Percentiles rank a stretch among this genome's conserved stretches.
Conservation (phyloP, 1,284 basidiomycete genomes). For the Rhodotorula sp. region DNA sequence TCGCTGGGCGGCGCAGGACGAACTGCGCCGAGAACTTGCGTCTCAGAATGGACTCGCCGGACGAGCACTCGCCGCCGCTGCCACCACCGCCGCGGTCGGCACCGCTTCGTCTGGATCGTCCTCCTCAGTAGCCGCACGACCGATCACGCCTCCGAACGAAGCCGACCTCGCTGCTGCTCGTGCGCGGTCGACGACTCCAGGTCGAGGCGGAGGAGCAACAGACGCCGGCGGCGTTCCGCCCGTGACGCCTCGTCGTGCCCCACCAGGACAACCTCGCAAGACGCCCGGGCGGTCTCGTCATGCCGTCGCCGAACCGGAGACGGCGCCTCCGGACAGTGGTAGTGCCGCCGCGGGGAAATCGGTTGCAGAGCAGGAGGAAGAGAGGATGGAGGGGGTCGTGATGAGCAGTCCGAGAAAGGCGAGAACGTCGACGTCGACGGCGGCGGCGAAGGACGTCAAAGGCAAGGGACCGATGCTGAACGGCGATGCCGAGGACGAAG, state of each 20-base stretch:
- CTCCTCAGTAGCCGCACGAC: background rate
- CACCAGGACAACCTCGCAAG: constrained; percentile 39
- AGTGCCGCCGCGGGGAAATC: background rate
- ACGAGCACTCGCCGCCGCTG: background rate
- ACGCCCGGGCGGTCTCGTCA: constrained; percentile 36
- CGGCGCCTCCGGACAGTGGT: constrained; percentile 2
- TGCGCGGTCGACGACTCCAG: background rate
- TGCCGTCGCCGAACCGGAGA: constrained; percentile 32
- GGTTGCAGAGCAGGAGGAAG: constrained; percentile 12
- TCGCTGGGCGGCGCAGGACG: constrained; percentile 84
- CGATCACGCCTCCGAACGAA: constrained; percentile 32
- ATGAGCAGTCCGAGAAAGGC: constrained; percentile 14
- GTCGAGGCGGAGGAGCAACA: background rate
- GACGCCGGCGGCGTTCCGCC: background rate
- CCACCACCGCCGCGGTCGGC: background rate
- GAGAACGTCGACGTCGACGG: background rate
- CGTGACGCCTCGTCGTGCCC: constrained; percentile 13
- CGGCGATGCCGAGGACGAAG: background rate
- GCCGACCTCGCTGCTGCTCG: constrained; percentile 11
- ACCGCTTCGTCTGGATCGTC: background rate
- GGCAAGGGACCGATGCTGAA: constrained; percentile 6
- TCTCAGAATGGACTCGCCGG: background rate
- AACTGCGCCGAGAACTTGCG: constrained; percentile 19
- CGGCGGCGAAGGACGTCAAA: background rate
- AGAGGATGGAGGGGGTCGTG: constrained; percentile 28